These are phyloP conservation scores for Psilocybe cubensis DNA, from an alignment of 768 basidiomycete genomes.

Conservation along the genomic window DNA sequence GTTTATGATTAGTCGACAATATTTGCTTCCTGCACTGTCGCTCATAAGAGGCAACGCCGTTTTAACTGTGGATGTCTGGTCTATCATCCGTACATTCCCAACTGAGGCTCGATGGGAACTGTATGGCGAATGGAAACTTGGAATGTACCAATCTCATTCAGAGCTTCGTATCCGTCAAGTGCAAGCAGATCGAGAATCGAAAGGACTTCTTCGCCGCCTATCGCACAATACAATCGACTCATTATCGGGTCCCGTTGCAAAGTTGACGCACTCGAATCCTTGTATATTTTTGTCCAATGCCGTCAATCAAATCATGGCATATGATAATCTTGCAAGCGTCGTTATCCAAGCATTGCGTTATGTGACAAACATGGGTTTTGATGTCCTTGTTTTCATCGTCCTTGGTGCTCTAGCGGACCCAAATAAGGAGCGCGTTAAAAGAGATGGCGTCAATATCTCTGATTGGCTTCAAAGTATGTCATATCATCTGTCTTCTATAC, in stretches of 20 bases:
- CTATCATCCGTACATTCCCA: conserved; percentile 79
- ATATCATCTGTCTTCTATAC: background rate
- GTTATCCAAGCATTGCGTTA: conserved; percentile 90
- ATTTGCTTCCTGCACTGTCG: conserved; percentile 86
- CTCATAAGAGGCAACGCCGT: conserved; percentile 86
- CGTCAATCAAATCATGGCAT: conserved; percentile 93
- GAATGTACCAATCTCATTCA: conserved; percentile 72
- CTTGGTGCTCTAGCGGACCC: conserved; percentile 89
- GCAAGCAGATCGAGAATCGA: conserved; percentile 87
- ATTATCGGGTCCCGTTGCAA: conserved; percentile 86
- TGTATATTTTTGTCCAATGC: conserved; percentile 88
- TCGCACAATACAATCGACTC: conserved; percentile 84
- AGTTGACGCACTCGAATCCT: conserved; percentile 93
- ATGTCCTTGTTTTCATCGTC: conserved; percentile 87
- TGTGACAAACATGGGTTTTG: conserved; percentile 92
- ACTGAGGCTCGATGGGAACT: conserved; percentile 84
- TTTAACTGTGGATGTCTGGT: conserved; percentile 92
- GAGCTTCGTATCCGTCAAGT: conserved; percentile 80
- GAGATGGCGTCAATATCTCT: conserved; percentile 88
- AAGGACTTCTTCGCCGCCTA: conserved; percentile 86
- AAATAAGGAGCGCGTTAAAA: conserved; percentile 80
- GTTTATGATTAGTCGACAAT: conserved; percentile 78
- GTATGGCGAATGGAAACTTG: conserved; percentile 94
- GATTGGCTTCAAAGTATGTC: conserved; percentile 91
- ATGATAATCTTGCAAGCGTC: conserved; percentile 90